Conservation (phyloP, 208 protist genomes). For the Jaenimonas drosophilae region DNA sequence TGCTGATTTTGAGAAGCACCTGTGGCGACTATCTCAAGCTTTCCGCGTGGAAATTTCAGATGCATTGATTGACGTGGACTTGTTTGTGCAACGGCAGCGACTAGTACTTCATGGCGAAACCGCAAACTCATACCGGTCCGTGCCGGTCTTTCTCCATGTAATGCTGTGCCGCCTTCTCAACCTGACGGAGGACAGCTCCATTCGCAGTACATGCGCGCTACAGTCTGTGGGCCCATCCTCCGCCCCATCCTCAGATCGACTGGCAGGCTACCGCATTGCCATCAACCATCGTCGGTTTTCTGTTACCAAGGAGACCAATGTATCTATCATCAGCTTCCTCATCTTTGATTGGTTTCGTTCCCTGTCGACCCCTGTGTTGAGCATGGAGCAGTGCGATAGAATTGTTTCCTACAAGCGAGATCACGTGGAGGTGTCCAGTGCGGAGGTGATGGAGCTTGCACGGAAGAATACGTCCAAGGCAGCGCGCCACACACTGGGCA, state of each 20-base stretch:
- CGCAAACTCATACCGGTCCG: conserved; percentile 57
- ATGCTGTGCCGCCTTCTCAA: conserved; percentile 69
- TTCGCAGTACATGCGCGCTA: conserved; percentile 27
- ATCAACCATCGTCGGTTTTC: conserved; percentile 70
- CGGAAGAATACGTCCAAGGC: conserved; percentile 36
- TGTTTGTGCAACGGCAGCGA: conserved; percentile 73
- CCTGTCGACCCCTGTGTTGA: conserved; percentile 49
- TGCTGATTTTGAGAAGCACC: conserved; percentile 76
- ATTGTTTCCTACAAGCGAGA: conserved; percentile 52
- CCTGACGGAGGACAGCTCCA: conserved; percentile 26
- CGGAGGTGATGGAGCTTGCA: conserved; percentile 12
- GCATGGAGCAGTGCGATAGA: conserved; percentile 36
- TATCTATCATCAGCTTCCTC: conserved; percentile 57
- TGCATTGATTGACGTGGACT: conserved; percentile 53
- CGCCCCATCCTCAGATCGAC: conserved; percentile 24
- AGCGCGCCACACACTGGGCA: conserved; percentile 66
- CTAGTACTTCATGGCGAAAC: conserved; percentile 76
- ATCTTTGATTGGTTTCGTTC: conserved; percentile 76
- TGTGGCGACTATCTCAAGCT: conserved; percentile 70
- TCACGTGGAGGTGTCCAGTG: conserved; percentile 18
- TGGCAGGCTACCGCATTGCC: conserved; percentile 49
- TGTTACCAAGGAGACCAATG: conserved; percentile 42
- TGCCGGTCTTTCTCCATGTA: conserved; percentile 65
- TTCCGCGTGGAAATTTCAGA: conserved; percentile 77
- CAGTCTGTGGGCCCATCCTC: conserved; percentile 49